Base-by-base conservation (phyloP, 140 eudicot species). In the Bidens hawaiensis region DNA sequence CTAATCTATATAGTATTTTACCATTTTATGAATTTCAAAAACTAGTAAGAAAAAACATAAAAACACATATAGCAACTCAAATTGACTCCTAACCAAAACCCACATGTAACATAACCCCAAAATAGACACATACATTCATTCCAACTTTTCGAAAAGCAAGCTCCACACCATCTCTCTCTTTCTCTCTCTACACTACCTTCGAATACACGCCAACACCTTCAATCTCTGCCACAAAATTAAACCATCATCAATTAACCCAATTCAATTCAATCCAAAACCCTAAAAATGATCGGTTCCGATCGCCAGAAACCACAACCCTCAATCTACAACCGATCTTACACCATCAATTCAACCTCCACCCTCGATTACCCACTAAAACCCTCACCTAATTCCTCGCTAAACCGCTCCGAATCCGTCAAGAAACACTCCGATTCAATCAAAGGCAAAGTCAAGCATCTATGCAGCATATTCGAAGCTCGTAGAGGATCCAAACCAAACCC, bases 391-490 rank as follows among this genome's bases (percentile, higher is more conserved):
- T 22, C 80, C 17, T 30, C 85, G 2, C n/a, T n/a, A n/a, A n/a
- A n/a, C n/a, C n/a, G n/a, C n/a, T n/a, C n/a, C n/a, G n/a, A n/a
- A n/a, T n/a, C n/a, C n/a, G n/a, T n/a, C n/a, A n/a, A n/a, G n/a
- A n/a, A n/a, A n/a, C n/a, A n/a, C n/a, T n/a, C n/a, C 57, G 70
- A 79, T 23, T 74, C 86, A 0, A 62, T 82, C 12, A 87, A 79
- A 69, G 96, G 96, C 0, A 91, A 85, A 55, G 99, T 91, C 26
- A 84, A 51, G 55, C 43, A 27, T 21, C 64, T 91, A 4, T 68
- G 99, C 27, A 85, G 72, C 46, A 36, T 91, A 42, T 91, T 91
- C 22, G 99, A 91, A 65, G 16, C 85, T 33, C 82, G 78, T 0
- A 69, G 41, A 22, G 62, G 69, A 6, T n/a, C n/a, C n/a, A n/a